Percentiles rank a stretch among this genome's conserved stretches.
These are phyloP conservation scores for Fusarium sp. DNA, from an alignment of 2,329 filamentous ascomycete genomes.

Conservation along the genomic window DNA sequence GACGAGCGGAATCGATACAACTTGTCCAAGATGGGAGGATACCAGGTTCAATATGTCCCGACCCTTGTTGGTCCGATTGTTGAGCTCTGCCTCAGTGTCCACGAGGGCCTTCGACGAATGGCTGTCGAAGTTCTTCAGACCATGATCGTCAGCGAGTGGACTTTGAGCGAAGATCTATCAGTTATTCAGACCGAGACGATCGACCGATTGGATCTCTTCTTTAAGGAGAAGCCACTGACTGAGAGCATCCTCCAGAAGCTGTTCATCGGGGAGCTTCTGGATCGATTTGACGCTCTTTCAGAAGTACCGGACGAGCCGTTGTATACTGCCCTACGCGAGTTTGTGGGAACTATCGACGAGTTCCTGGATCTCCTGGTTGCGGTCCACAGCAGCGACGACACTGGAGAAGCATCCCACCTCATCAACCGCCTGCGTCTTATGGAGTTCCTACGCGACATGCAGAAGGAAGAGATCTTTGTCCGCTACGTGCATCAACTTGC, in stretches of 20 bases:
- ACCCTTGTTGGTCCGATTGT: constrained; percentile 90
- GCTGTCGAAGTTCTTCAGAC: constrained; percentile 93
- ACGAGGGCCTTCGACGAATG: constrained; percentile 86
- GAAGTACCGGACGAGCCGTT: constrained; percentile 73
- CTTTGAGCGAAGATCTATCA: constrained; percentile 87
- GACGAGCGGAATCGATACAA: constrained; percentile 83
- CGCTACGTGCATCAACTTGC: constrained; percentile 94
- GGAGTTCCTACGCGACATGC: constrained; percentile 96
- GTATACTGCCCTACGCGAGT: constrained; percentile 75
- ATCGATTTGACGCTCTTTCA: constrained; percentile 76
- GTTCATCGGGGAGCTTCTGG: constrained; percentile 85
- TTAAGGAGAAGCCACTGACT: constrained; percentile 86
- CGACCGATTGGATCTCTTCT: constrained; percentile 86
- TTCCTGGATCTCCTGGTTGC: constrained; percentile 89
- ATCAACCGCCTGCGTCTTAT: constrained; percentile 90
- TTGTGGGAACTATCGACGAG: constrained; percentile 87
- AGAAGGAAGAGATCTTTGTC: constrained; percentile 95
- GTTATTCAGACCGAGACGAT: constrained; percentile 97
- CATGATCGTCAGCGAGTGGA: constrained; percentile 99
- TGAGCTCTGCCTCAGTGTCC: constrained; percentile 92
- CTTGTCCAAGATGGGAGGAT: constrained; percentile 86
- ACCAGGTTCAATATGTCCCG: constrained; percentile 98
- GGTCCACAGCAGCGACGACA: constrained; percentile 78
- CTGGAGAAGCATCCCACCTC: constrained; percentile 78
- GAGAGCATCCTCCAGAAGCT: constrained; percentile 92